These are phyloP conservation scores for Tulasnella sp. DNA, from an alignment of 768 basidiomycete genomes.

Conservation along the genomic window DNA sequence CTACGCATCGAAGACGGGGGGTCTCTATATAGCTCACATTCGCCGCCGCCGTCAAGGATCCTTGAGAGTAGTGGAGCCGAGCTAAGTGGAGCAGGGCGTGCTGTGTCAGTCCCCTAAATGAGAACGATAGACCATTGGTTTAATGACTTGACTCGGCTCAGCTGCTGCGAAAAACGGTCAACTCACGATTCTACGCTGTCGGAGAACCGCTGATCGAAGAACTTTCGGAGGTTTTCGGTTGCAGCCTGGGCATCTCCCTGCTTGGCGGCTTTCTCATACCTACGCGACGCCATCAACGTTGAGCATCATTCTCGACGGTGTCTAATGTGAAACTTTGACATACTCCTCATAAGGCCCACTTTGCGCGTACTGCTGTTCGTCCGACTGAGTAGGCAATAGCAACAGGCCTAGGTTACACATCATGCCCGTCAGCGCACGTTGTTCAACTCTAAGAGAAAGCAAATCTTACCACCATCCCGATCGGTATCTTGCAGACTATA, in stretches of 20 bases:
- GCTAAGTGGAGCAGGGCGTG: conserved; percentile 70
- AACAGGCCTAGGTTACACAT: conserved; percentile 38
- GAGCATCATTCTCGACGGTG: conserved; percentile 1
- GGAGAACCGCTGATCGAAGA: conserved; percentile 81
- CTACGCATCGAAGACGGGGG: too few relatives aligned
- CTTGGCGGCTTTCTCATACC: conserved; percentile 56
- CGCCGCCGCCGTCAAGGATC: conserved; percentile 56
- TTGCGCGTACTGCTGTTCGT: conserved; percentile 57
- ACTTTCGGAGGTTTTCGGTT: conserved; percentile 59
- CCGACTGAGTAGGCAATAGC: conserved; percentile 52
- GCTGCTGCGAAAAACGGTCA: not conserved
- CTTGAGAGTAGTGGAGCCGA: conserved; percentile 62
- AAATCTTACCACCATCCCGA: conserved; percentile 32
- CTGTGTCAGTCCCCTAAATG: conserved; percentile 58
- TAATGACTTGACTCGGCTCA: not conserved
- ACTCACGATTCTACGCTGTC: conserved; percentile 69
- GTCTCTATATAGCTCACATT: too few relatives aligned
- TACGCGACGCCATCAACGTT: conserved; percentile 24
- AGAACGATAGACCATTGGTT: not conserved
- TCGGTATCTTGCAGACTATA: conserved; percentile 37
- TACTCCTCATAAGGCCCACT: conserved; percentile 51
- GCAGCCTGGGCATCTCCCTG: conserved; percentile 62
- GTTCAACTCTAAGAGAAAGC: not conserved
- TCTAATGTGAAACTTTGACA: conserved; percentile 2
- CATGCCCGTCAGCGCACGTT: conserved; percentile 27